A percentile compares a stretch with the other conserved stretches of the same genome.
These are phyloP conservation scores for Lentinula sp. DNA, from an alignment of 768 basidiomycete species.

Conservation along the genomic window DNA sequence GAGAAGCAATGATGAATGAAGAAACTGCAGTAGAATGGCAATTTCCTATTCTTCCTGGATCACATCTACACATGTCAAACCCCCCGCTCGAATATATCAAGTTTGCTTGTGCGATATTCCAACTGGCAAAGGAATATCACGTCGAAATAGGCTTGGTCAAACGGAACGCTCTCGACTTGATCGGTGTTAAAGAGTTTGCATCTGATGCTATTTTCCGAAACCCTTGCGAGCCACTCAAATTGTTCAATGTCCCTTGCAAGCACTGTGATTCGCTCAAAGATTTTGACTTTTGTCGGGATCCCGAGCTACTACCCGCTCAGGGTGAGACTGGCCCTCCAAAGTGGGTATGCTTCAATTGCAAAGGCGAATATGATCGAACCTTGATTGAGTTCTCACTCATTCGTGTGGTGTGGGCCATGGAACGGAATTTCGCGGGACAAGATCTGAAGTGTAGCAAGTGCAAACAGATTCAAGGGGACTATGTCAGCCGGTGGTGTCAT, in stretches of 20 bases:
- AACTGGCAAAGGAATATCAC: slow-evolving; percentile 71
- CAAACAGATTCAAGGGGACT: slow-evolving; percentile 86
- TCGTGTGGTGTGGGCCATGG: slow-evolving; percentile 62
- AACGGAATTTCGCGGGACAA: slow-evolving; percentile 78
- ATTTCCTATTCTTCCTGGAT: slow-evolving; percentile 87
- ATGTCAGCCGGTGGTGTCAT: slow-evolving; percentile 75
- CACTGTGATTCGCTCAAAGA: slow-evolving; percentile 82
- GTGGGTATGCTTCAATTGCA: slow-evolving; percentile 71
- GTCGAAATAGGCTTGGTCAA: slow-evolving; percentile 87
- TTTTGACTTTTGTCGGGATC: slow-evolving; percentile 94
- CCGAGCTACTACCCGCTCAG: slow-evolving; percentile 65
- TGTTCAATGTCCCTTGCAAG: slow-evolving; percentile 83
- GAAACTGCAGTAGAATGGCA: slow-evolving; percentile 50
- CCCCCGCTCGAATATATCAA: slow-evolving; percentile 89
- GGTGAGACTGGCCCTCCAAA: slow-evolving; percentile 37
- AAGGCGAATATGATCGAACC: slow-evolving; percentile 82
- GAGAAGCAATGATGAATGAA: slow-evolving; percentile 52
- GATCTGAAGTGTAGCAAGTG: slow-evolving; percentile 88
- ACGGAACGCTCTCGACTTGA: slow-evolving; percentile 83
- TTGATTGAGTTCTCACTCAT: slow-evolving; percentile 86
- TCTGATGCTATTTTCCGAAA: slow-evolving; percentile 82
- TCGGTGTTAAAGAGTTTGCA: slow-evolving; percentile 84
- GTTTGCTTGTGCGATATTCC: slow-evolving; percentile 75
- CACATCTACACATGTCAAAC: slow-evolving; percentile 71
- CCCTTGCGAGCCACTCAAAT: slow-evolving; percentile 82